A percentile compares a stretch with the other conserved stretches of the same genome.
Conservation (phyloP, 2,329 filamentous ascomycete species). For the Aureobasidium namibiae region DNA sequence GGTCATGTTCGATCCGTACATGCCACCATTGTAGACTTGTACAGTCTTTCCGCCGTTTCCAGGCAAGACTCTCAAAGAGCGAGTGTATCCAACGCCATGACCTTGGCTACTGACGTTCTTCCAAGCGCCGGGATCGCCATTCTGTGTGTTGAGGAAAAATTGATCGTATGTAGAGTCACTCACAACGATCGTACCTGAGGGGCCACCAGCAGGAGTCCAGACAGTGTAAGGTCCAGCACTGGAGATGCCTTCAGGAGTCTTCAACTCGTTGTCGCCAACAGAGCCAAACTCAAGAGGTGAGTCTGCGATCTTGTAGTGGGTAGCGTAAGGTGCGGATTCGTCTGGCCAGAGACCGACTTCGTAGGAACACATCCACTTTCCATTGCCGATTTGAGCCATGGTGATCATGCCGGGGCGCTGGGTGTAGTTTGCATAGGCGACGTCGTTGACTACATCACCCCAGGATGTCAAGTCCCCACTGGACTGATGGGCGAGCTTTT, state of each 20-base stretch:
- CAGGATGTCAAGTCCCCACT: constrained; percentile 52
- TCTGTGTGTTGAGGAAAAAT: constrained; percentile 40
- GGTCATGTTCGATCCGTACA: constrained; percentile 6
- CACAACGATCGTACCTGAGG: constrained; percentile 43
- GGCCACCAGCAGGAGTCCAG: constrained; percentile 42
- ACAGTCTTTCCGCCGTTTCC: constrained; percentile 19
- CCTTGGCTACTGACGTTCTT: constrained; percentile 33
- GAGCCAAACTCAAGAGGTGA: constrained; percentile 42
- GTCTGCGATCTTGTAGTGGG: constrained; percentile 42
- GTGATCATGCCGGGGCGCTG: constrained; percentile 62
- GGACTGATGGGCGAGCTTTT: constrained; percentile 60
- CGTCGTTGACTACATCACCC: constrained; percentile 53
- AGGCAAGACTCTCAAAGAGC: constrained; percentile 37
- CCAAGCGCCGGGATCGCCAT: constrained; percentile 39
- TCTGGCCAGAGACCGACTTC: constrained; percentile 43
- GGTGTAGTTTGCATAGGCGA: constrained; percentile 52
- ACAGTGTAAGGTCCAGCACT: constrained; percentile 43
- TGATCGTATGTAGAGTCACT: constrained; percentile 32
- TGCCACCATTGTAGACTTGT: neutral
- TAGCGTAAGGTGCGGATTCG: constrained; percentile 34
- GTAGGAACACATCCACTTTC: constrained; percentile 56
- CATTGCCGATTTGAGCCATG: constrained; percentile 48
- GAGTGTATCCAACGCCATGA: constrained; percentile 37
- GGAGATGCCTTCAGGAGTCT: constrained; percentile 38
- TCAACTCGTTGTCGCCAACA: constrained; percentile 32